phyloP scores from a whole-genome alignment of 345 rosid species.

The Pugionium dolabratum region DNA sequence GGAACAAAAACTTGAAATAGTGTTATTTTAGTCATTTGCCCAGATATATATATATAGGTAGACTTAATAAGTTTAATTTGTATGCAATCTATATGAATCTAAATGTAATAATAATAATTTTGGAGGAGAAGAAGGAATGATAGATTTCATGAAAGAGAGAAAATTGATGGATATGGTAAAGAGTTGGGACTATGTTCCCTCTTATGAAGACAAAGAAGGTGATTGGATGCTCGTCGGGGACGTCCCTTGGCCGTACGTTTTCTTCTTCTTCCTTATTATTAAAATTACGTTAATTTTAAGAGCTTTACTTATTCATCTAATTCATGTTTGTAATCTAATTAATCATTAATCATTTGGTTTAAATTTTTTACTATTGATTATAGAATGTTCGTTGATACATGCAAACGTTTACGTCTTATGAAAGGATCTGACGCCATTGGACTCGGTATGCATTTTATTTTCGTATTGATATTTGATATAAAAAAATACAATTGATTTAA shows the following conservation, averaged over 20 bases:
- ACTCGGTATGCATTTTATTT: conserved; percentile 47
- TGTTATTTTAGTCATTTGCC: too few relatives aligned
- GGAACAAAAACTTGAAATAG: too few relatives aligned
- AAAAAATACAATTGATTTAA: too few relatives aligned
- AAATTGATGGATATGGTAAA: conserved; percentile 67
- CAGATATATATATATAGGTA: neutral
- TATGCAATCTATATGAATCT: neutral
- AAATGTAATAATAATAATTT: conserved; percentile 23
- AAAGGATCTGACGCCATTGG: conserved; percentile 83
- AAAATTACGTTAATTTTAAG: neutral
- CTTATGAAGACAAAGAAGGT: conserved; percentile 93
- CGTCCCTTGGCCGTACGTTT: conserved; percentile 89
- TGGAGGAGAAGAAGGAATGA: conserved; percentile 85
- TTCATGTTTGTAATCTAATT: neutral
- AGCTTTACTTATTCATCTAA: neutral
- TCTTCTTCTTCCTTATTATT: conserved; percentile 3
- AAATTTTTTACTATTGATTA: neutral
- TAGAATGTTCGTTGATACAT: conserved; percentile 90
- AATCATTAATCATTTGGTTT: neutral
- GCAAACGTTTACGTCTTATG: conserved; percentile 88
- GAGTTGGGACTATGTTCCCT: conserved; percentile 77
- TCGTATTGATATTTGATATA: too few relatives aligned
- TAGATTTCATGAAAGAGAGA: conserved; percentile 73
- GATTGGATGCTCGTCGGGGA: conserved; percentile 98
- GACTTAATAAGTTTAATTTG: neutral